Evolutionary conservation across 2,329 filamentous ascomycete species (phyloP), one percentile per base, ranked within the genome.

Genomic region (Emergomyces orientalis): DNA sequence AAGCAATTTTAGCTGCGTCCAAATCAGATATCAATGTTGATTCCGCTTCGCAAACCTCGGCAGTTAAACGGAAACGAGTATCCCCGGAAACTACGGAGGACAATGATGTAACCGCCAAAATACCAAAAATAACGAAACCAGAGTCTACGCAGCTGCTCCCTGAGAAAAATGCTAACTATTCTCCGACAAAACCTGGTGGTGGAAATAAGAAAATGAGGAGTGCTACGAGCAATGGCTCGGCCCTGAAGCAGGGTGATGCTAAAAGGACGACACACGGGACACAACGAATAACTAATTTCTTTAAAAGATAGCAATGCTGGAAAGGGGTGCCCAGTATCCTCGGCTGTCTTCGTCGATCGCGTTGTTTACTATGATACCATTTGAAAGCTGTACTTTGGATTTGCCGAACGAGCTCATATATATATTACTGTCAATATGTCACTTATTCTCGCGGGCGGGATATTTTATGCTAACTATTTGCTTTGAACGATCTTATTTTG

Each of bases 151-250:
- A 30, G 32, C 3, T 37, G 2, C 4, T 32, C 14, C 22, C 27
- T 25, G 14, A 41, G 14, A 27, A 27, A 25, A 34, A 8, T 11
- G 11, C 25, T 27, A 8, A 19, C 30, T 78, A 66, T 64, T 61
- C 63, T 22, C 59, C 62, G 54, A 64, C 60, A 27, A 63, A 63
- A 62, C 64, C 69, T 49, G 68, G 66, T 59, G 77, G 75, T 45
- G 37, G 8, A 55, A 55, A 43, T 60, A 52, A 52, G 67, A 83
- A 82, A 72, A 79, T 76, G 56, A 78, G 80, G 67, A 86, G 83
- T 72, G 82, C 84, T 41, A 84, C 82, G 6, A 82, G 78, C 66
- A 86, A 86, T 69, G 73, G 77, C 43, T 81, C 75, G 60, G 73
- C 76, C 52, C 70, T 75, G 52, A 82, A 81, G 69, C 77, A 73